Conservation (phyloP, 2,329 filamentous ascomycete species). For the Coniochaeta sp. region DNA sequence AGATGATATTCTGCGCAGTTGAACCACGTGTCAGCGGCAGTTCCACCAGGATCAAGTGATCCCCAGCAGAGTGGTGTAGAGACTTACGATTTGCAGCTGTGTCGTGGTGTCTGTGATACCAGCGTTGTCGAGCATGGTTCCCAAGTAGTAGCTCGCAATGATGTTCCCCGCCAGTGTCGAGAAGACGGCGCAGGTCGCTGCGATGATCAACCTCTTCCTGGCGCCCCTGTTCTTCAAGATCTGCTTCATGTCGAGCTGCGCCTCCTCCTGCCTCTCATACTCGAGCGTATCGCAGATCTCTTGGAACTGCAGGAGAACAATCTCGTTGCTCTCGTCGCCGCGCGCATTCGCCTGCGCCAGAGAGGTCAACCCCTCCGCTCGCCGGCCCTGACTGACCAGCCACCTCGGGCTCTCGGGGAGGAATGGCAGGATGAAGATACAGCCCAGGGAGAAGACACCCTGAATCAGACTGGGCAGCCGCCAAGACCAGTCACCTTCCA, state of each 20-base stretch:
- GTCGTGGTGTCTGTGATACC: conserved; percentile 27
- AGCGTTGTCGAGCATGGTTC: conserved; percentile 28
- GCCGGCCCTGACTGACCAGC: conserved; percentile 28
- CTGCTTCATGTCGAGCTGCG: conserved; percentile 27
- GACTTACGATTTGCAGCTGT: conserved; percentile 27
- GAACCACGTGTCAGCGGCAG: background rate
- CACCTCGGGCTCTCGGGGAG: conserved; percentile 36
- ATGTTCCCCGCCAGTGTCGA: conserved; percentile 29
- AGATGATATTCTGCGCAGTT: background rate
- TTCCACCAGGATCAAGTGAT: too few species aligned
- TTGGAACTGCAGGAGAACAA: conserved; percentile 29
- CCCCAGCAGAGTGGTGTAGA: background rate
- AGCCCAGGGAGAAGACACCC: conserved; percentile 25
- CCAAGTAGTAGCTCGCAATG: conserved; percentile 31
- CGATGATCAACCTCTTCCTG: conserved; percentile 30
- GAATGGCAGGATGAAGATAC: conserved; percentile 33
- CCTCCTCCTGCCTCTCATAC: conserved; percentile 33
- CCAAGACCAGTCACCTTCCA: conserved; percentile 38
- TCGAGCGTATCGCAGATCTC: conserved; percentile 35
- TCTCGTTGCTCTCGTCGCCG: conserved; percentile 26
- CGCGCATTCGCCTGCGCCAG: conserved; percentile 33
- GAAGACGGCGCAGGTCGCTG: conserved; percentile 23
- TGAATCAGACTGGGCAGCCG: conserved; percentile 34
- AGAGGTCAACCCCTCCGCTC: conserved; percentile 28
- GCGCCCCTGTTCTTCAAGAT: conserved; percentile 27